Conservation (phyloP, 2,329 filamentous ascomycete species). For the Calonectria honghensis region DNA sequence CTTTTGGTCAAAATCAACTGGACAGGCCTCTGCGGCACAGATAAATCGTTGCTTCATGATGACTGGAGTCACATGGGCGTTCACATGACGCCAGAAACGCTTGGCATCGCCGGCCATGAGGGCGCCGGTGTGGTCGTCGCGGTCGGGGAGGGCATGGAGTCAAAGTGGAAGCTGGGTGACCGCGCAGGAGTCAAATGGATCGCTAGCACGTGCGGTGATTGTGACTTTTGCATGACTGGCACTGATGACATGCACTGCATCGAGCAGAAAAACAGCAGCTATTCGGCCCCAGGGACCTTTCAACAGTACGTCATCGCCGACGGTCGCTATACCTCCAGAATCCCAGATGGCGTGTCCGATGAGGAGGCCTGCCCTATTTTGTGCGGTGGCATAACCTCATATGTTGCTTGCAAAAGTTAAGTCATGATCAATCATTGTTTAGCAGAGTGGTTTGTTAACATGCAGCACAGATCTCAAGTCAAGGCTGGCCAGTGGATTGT, state of each 20-base stretch:
- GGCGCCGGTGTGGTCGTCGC: slow-evolving; percentile 89
- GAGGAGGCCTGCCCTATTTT: slow-evolving; percentile 86
- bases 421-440: neutral
- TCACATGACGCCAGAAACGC: slow-evolving; percentile 42
- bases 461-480: slow-evolving; percentile 70
- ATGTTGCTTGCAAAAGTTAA: slow-evolving; percentile 86
- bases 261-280: slow-evolving; percentile 84
- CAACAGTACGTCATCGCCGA: slow-evolving; percentile 92
- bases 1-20: slow-evolving; percentile 52
- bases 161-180: slow-evolving; percentile 83
- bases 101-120: slow-evolving; percentile 80
- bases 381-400: slow-evolving; percentile 88
- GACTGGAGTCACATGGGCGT: slow-evolving; percentile 52
- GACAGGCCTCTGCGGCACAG: slow-evolving; percentile 53
- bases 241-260: slow-evolving; percentile 87
- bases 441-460: too few species aligned
- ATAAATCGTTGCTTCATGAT: slow-evolving; percentile 52
- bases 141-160: slow-evolving; percentile 82
- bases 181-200: slow-evolving; percentile 92
- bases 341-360: slow-evolving; percentile 83
- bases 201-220: slow-evolving; percentile 87
- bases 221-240: slow-evolving; percentile 83
- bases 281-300: slow-evolving; percentile 91
- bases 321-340: slow-evolving; percentile 84
- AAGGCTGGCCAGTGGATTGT: slow-evolving; percentile 84